A percentile compares a stretch with the other conserved stretches of the same genome.
phyloP scores from a whole-genome alignment of 2,329 filamentous ascomycete species.

The Botryotinia globosa region DNA sequence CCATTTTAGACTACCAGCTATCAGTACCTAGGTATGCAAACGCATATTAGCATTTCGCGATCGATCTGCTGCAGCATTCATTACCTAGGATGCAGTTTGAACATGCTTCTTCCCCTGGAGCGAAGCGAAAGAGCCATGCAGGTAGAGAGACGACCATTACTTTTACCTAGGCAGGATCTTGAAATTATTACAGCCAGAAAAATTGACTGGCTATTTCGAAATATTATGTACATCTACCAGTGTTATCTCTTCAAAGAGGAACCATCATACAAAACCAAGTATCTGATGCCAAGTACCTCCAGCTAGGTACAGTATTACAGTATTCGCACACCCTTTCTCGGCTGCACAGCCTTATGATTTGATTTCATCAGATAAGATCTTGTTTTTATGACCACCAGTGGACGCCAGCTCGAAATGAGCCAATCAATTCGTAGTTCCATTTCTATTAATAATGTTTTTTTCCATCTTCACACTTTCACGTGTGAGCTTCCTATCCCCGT shows the following conservation, averaged over 20 bases:
- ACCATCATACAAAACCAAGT: neutral
- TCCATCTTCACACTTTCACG: neutral
- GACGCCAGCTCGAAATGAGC: neutral
- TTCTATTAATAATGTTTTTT: neutral
- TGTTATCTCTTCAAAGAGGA: neutral
- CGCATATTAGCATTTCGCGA: neutral
- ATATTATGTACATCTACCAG: neutral
- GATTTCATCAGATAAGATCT: neutral
- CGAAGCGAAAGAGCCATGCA: neutral
- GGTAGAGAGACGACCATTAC: neutral
- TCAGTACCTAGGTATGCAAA: neutral
- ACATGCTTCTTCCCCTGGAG: neutral
- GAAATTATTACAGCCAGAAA: neutral
- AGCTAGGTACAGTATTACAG: no score
- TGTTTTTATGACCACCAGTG: no score
- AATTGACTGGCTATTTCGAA: neutral
- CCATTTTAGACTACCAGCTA: neutral
- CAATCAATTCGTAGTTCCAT: neutral
- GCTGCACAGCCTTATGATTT: neutral
- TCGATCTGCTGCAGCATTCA: neutral
- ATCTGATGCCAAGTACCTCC: neutral
- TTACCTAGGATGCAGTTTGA: neutral
- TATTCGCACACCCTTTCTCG: neutral
- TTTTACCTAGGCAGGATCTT: neutral
- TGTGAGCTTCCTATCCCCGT: slow-evolving; percentile 5